A percentile compares a stretch with the other conserved stretches of the same genome.
phyloP scores from a whole-genome alignment of 225 moss, liverwort and hornwort species.

The Sphagnum tenellum region DNA sequence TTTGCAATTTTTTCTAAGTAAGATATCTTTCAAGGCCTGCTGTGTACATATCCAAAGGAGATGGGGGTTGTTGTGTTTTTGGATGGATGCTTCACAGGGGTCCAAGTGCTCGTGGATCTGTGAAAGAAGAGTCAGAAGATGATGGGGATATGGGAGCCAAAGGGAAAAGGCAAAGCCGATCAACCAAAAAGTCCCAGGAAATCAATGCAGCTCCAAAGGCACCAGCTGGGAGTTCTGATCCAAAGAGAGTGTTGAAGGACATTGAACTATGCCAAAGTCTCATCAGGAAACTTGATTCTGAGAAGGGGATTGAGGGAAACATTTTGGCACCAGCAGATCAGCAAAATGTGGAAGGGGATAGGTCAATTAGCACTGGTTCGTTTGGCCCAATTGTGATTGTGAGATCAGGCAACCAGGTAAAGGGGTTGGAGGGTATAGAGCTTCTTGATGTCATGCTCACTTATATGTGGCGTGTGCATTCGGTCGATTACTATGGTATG shows the following conservation, averaged over 20 bases:
- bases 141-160: constrained; percentile 64
- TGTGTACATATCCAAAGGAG: not conserved
- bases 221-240: constrained; percentile 63
- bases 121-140: constrained; percentile 75
- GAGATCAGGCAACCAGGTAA: constrained; percentile 90
- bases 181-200: constrained; percentile 68
- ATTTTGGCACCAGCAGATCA: constrained; percentile 56
- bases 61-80: not conserved
- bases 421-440: constrained; percentile 87
- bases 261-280: constrained; percentile 70
- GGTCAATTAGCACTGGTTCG: constrained; percentile 52
- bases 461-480: constrained; percentile 94
- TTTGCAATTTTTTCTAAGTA: too few species aligned
- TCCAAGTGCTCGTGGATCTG: constrained; percentile 59
- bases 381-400: constrained; percentile 92
- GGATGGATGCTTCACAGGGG: constrained; percentile 36
- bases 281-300: constrained; percentile 81
- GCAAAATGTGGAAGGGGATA: constrained; percentile 65
- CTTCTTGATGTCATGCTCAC: constrained; percentile 90
- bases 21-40: not conserved
- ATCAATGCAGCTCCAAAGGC: constrained; percentile 92
- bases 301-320: constrained; percentile 87
- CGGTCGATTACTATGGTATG: constrained; percentile 84
- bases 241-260: constrained; percentile 75
- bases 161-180: constrained; percentile 61